Base-by-base conservation (phyloP, 192 early-diverging fungal genomes). In the Podila horticola region DNA sequence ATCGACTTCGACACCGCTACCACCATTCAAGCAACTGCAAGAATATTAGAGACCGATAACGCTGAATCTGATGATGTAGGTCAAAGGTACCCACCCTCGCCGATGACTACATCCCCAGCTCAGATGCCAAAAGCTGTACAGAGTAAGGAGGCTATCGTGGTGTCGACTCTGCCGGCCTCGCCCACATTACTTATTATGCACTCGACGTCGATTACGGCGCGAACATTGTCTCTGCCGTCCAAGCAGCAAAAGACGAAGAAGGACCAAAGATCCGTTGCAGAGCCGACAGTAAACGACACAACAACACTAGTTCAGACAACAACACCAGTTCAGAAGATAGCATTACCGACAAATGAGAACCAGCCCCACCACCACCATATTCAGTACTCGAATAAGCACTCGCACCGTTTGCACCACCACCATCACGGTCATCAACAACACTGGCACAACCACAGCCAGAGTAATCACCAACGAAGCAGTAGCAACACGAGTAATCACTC, bases 381-480 rank as follows among this genome's bases (percentile, higher is more conserved):
- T 36, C 45, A 49, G 10, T 66, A 73, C 64, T 67, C 72, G 26
- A 36, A 51, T 48, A 36, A 64, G 61, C 58, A 41, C 65, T 55
- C 64, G 19, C 58, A 49, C 31, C 70, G 26, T 13, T 51, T 36
- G 7, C 70, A 38, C 24, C 64, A 62, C 41, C 71, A 66, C 31
- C 65, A 65, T 26, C 62, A 45, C 19, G 11, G 29, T 0, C 22
- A 66, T 20, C 48, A 62, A 5, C 60, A 20, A 20, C 45, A 64
- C 8, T 48, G 10, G 31, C 69, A 58, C 19, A 20, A 57, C 20
- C 31, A 74, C 15, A 20, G 29, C 30, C 59, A 45, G 41, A 2
- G 11, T 45, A 45, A 45, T 45, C 13, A 45, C 41, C 41, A 45
- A 2, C 5, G 20, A 55, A 61, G 13, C 30, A 61, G 59, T 17